A percentile compares a stretch with the other conserved stretches of the same genome.
phyloP scores from a whole-genome alignment of 306 rosid species.

The Canavalia gladiata region DNA sequence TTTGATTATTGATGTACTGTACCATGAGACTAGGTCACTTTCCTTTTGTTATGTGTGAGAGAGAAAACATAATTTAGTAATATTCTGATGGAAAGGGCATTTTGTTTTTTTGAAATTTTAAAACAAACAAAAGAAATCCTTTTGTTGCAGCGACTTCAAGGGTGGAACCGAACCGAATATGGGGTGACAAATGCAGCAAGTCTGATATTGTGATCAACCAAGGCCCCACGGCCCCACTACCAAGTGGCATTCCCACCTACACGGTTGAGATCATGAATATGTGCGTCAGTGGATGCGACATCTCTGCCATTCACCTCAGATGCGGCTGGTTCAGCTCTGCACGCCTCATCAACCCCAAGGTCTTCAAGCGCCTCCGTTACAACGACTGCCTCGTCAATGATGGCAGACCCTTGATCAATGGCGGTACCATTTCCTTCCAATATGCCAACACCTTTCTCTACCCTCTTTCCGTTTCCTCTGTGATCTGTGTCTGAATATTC shows the following conservation, averaged over 20 bases:
- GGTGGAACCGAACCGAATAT: conserved; percentile 70
- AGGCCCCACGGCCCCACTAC: conserved; percentile 81
- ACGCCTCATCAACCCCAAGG: conserved; percentile 74
- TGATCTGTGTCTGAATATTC: conserved; percentile 50
- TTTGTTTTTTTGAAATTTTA: neutral
- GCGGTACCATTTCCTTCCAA: conserved; percentile 71
- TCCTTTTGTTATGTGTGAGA: neutral
- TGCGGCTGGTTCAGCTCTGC: conserved; percentile 99
- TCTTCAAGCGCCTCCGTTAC: conserved; percentile 84
- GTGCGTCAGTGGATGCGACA: conserved; percentile 77
- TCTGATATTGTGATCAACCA: conserved; percentile 77
- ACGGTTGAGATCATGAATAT: conserved; percentile 80
- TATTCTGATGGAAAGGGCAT: neutral
- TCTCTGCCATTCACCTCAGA: conserved; percentile 70
- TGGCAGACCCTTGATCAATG: conserved; percentile 71
- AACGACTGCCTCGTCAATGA: conserved; percentile 87
- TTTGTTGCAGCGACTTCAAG: conserved; percentile 43
- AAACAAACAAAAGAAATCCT: no score
- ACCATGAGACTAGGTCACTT: neutral
- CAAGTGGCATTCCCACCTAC: conserved; percentile 86
- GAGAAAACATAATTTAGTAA: neutral
- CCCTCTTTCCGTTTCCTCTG: conserved; percentile 73
- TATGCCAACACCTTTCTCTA: conserved; percentile 84
- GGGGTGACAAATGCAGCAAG: conserved; percentile 80
- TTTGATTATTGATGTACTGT: neutral